Evolutionary conservation across 2,329 filamentous ascomycete genomes (phyloP), one percentile per base, ranked within the genome.

Genomic region (Alternaria longipes): DNA sequence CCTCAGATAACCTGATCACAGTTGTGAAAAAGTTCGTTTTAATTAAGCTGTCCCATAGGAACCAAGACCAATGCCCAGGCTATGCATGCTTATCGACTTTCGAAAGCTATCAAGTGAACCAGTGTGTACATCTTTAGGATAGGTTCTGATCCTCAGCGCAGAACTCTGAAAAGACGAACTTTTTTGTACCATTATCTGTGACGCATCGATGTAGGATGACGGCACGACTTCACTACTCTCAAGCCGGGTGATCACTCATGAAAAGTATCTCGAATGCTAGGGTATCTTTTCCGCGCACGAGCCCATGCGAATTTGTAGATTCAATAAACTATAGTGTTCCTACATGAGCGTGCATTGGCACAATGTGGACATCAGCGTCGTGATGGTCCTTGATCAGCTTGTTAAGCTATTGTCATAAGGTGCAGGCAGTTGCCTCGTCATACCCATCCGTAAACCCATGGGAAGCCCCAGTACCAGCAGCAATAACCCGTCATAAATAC

Each of bases 281-380:
- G n/a, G 18, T 53, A 16, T 50, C n/a, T 56, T 59, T 67, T 65
- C 53, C 55, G 58, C 56, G 68, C 67, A 73, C 70, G 70, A 68
- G 70, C 63, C 68, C 54, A 73, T 71, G 70, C 58, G 58, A 65
- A 63, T 68, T 52, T 54, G 62, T 63, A 56, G 49, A 63, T 64
- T 63, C 44, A 53, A 44, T 57, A 28, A 34, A 57, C 54, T 57
- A 57, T 22, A 52, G 28, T 36, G 18, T 36, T 36, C 62, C 62
- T 64, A 55, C 60, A 65, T 65, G 63, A 67, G 66, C 65, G 66
- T 71, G 65, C 67, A 60, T 69, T 69, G 64, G 60, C 63, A 58
- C 58, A 30, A 24, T n/a, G 57, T 52, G 54, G 50, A 66, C 57
- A 61, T 63, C 54, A 53, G 57, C 47, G 50, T 26, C 20, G 12